Evolutionary conservation across 345 rosid genomes (phyloP).

Genomic region (Sonneratia caseolaris): DNA sequence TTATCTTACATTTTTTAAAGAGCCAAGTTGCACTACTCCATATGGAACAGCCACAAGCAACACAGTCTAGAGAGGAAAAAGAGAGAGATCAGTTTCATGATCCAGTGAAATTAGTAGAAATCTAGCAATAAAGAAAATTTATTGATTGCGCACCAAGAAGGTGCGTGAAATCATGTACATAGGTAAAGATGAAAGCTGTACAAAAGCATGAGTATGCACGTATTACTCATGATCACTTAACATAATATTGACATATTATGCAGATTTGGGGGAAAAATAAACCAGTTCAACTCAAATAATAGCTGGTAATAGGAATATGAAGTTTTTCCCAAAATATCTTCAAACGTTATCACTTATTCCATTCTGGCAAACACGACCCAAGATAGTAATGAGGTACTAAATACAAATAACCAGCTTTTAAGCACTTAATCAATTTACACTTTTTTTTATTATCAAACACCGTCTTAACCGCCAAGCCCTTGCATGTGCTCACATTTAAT

Average conservation of each 20-base stretch:
- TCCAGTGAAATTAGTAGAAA: background rate
- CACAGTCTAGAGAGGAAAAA: constrained; percentile 41
- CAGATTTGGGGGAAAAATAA: background rate
- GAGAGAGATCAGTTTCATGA: background rate
- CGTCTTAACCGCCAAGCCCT: background rate
- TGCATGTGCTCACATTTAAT: too few relatives aligned
- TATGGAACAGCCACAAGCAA: constrained; percentile 62
- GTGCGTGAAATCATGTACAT: too few relatives aligned
- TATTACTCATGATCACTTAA: too few relatives aligned
- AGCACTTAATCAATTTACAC: too few relatives aligned
- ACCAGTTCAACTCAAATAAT: background rate
- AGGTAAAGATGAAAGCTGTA: too few relatives aligned
- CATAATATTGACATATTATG: too few relatives aligned
- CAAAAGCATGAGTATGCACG: too few relatives aligned
- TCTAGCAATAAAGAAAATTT: background rate
- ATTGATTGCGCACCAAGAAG: too few relatives aligned
- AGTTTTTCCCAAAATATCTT: background rate
- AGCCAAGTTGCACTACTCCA: constrained; percentile 92
- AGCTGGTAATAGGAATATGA: background rate
- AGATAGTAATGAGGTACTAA: too few relatives aligned
- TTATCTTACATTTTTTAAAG: constrained; percentile 55
- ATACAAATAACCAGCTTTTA: too few relatives aligned
- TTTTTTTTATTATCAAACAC: background rate
- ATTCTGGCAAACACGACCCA: too few relatives aligned
- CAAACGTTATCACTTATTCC: too few relatives aligned